Evolutionary conservation across 352 stramenopile genomes (phyloP).

Genomic region (Aphanomyces euteiches): DNA sequence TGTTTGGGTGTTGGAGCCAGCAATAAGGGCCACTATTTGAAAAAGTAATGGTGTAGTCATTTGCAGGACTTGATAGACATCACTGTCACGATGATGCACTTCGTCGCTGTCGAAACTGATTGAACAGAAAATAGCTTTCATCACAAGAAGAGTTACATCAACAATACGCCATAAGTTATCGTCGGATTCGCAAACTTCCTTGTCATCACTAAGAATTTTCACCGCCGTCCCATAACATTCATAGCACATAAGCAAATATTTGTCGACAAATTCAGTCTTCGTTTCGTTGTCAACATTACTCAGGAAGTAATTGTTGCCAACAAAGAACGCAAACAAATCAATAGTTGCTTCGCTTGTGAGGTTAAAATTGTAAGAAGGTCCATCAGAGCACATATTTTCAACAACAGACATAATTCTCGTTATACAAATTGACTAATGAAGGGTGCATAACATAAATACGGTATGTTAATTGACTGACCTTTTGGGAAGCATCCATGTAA

Average conservation of each 20-base stretch:
- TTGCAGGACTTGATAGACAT: conserved; percentile 39
- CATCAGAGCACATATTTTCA: background rate
- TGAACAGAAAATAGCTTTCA: conserved; percentile 43
- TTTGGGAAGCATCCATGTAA: background rate
- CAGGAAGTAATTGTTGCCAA: conserved; percentile 34
- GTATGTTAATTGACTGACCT: background rate
- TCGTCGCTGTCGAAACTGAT: background rate
- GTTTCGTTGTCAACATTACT: conserved; percentile 39
- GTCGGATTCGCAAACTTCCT: conserved; percentile 20
- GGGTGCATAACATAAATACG: background rate
- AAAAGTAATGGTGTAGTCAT: conserved; percentile 14
- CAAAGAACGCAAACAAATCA: background rate
- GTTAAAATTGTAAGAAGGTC: conserved; percentile 1
- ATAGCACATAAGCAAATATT: conserved; percentile 58
- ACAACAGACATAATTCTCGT: background rate
- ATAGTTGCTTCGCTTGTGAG: background rate
- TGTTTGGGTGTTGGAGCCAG: background rate
- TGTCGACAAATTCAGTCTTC: conserved; percentile 58
- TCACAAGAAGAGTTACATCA: conserved; percentile 54
- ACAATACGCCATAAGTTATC: conserved; percentile 52
- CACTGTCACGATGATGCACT: conserved; percentile 44
- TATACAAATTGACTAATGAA: background rate
- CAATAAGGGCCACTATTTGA: background rate
- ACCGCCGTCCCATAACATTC: conserved; percentile 65
- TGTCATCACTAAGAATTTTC: conserved; percentile 41